Evolutionary conservation across 768 basidiomycete species (phyloP), one percentile per base, ranked within the genome.

Genomic region (Strobilomyces confusus): DNA sequence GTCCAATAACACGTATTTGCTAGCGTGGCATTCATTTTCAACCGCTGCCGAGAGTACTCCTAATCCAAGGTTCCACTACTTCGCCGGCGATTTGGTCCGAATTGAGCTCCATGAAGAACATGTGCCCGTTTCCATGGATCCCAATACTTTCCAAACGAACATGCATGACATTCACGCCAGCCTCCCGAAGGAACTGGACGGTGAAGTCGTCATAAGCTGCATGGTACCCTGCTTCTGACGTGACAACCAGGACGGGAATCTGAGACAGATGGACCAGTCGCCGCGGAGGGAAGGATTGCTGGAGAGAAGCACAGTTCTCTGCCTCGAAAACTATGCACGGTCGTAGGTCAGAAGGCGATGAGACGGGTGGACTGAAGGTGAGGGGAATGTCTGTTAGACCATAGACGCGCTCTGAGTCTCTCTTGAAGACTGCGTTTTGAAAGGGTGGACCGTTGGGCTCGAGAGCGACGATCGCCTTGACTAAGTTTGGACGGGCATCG

Each of bases 61-160:
- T 56, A 32, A 77, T 63, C 79, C 78, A 79, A 47, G 63, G 64
- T 41, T 72, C 61, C 22, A 78, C 65, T 5, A 79, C 74, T 22
- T 58, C 51, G 6, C 69, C 72, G 13, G 65, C 77, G 34, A 81
- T 77, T 44, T 72, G 68, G 34, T 74, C 51, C 11, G 65, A 72
- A 58, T 81, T 81, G 52, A 69, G 73, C 51, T 81, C 80, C 75
- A 81, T 77, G 55, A 80, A 80, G 67, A 81, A 74, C 74, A 81
- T 75, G 64, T 81, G 80, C 2, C 77, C 80, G 57, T 81, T 81
- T 40, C 80, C 80, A 48, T 65, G 72, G 22, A 81, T 76, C 9
- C 79, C 80, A 2, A 76, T 56, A 29, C 71, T 69, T n/a, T 62
- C 65, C 17, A 81, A 60, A 15, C 64, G 64, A 36, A 77, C 59